Base-by-base conservation (phyloP, 2,329 filamentous ascomycete species). In the Leptoxyphium fumago region DNA sequence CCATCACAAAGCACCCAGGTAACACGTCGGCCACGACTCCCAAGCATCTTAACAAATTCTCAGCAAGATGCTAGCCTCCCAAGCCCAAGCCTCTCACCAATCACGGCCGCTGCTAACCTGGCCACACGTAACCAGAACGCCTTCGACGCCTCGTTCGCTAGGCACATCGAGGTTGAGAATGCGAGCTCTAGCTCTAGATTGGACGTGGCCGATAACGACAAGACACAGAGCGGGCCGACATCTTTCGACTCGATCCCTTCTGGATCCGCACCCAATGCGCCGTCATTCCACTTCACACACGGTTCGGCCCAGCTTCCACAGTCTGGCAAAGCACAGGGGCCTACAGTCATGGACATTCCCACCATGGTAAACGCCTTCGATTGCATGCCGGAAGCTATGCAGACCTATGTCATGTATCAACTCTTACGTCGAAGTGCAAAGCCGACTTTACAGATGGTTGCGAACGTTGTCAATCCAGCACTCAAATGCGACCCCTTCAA, bases 361-460 rank as follows among this genome's bases (percentile, higher is more conserved):
- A 76, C 73, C 13, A 84, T 98, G 72, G 67, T 98, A 13, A 84
- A 94, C 53, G 80, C 80, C 2, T 98, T 96, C 55, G 89, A 96
- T 60, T 76, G 82, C 6, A 83, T 98, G 73, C 87, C 89, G 2
- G 78, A 84, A 39, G 82, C 91, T 55, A 79, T 98, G 75, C 91
- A 98, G 65, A 84, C 83, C 0, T 94, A 94, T 59, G 81, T 98
- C 65, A 94, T 98, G 79, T 96, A 93, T 60, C 89, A 98, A 59
- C 78, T 98, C 44, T 73, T 98, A 21, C 81, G 85, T 45, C 76
- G 91, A 40, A 96, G 88, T 57, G 78, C 86, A 5, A 83, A 93
- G 52, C 82, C 86, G 38, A 94, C 88, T 0, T 71, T 98, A 5
- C 86, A 91, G 56, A 80, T 94, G 44, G 81, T 98, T 44, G 87